Evolutionary conservation across 768 basidiomycete genomes (phyloP), one percentile per base, ranked within the genome.

Genomic region (Dioszegia hungarica): DNA sequence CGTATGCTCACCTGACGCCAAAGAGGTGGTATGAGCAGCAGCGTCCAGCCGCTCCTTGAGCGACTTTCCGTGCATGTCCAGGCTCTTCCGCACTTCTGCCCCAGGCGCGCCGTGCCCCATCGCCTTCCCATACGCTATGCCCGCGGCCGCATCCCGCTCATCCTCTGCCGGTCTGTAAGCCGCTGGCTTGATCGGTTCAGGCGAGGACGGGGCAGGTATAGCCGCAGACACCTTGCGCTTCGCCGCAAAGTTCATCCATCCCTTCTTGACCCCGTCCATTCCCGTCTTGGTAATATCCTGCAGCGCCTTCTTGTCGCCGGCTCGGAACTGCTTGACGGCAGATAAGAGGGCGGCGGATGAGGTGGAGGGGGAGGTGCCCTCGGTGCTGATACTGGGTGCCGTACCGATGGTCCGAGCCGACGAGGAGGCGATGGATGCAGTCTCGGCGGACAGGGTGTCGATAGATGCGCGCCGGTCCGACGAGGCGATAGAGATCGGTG

Each of bases 251-350:
- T 84, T 89, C 25, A 85, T 85, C 22, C 90, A 86, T 90, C 90
- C 94, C 72, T 94, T 94, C 57, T 86, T 85, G 81, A 95, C 86
- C 9, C 88, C 82, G 69, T 95, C 93, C 72, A 86, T 88, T 12
- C 91, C 77, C 34, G 73, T 59, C 24, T 60, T 68, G 25, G 77
- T 89, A 0, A 87, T 84, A 64, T 88, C 86, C 61, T 85, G 86
- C 40, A 93, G 78, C 6, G 88, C 88, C 73, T 92, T 87, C 71
- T 90, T 93, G 75, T 93, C 92, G 3, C 68, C 61, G 0, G 85
- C 83, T 39, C 86, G 86, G 5, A 88, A 84, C 71, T 87, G 88
- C 50, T 89, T 80, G 22, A 94, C 82, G 78, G 95, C 87, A 17
- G 85, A 78, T n/a, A 81, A 75, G 22, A 85, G 79, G 52, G 80